A percentile compares a stretch with the other conserved stretches of the same genome.
These are phyloP conservation scores for Cercospora sojina DNA, from an alignment of 2,329 filamentous ascomycete genomes.

Conservation along the genomic window DNA sequence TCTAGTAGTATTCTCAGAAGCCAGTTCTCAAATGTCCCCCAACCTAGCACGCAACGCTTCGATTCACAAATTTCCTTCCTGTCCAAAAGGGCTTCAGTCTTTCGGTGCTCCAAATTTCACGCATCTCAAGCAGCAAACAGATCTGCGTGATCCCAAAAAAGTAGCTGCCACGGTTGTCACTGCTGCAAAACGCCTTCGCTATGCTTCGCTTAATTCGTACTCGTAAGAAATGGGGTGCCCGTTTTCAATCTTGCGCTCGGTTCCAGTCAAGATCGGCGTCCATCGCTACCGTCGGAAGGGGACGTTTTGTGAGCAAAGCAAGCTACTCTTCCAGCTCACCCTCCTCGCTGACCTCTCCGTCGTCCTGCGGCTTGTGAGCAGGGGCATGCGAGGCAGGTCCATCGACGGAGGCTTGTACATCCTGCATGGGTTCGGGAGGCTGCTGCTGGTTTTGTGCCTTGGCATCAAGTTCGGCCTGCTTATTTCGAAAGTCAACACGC, in stretches of 20 bases:
- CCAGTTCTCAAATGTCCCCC: not conserved
- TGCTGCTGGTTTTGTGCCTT: conserved; percentile 13
- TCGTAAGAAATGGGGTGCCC: not conserved
- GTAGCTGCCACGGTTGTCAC: not conserved
- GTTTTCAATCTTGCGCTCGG: not conserved
- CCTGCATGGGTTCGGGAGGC: conserved; percentile 5
- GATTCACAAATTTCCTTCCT: not conserved
- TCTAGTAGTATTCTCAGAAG: not conserved
- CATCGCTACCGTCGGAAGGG: not conserved
- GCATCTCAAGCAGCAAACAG: not conserved
- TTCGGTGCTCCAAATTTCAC: not conserved
- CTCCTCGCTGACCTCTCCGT: conserved; percentile 45
- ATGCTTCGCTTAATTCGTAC: not conserved
- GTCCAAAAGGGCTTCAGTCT: not conserved
- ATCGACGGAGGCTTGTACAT: conserved; percentile 10
- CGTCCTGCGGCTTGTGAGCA: conserved; percentile 22
- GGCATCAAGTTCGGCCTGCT: conserved; percentile 28
- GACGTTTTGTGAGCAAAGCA: not conserved
- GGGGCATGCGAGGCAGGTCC: not conserved
- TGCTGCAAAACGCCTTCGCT: not conserved
- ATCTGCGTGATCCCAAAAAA: not conserved
- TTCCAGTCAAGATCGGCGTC: not conserved
- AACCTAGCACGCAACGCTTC: not conserved
- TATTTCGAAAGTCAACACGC: conserved; percentile 33
- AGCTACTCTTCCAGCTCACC: conserved; percentile 49